A percentile compares a stretch with the other conserved stretches of the same genome.
These are phyloP conservation scores for Pleurozium schreberi DNA, from an alignment of 225 moss, liverwort and hornwort genomes.

Conservation along the genomic window DNA sequence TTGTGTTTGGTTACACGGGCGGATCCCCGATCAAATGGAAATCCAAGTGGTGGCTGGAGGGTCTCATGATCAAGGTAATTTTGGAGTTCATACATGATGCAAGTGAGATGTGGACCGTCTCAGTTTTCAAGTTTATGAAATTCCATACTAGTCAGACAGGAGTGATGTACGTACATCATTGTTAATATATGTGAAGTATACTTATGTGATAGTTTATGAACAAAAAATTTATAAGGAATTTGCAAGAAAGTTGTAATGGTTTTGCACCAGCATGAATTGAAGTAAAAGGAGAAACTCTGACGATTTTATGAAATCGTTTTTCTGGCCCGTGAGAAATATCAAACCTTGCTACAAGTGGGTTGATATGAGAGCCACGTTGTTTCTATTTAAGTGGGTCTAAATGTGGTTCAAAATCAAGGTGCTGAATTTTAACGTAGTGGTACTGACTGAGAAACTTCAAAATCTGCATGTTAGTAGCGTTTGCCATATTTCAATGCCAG, in stretches of 20 bases:
- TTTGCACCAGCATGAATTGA: too few relatives aligned
- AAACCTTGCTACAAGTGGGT: neutral
- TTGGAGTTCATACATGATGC: neutral
- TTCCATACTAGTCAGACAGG: neutral
- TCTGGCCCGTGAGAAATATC: neutral
- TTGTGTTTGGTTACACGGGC: slow-evolving; percentile 33
- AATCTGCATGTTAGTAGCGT: too few relatives aligned
- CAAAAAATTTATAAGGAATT: too few relatives aligned
- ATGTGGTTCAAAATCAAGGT: neutral
- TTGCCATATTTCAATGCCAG: neutral
- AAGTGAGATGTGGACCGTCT: neutral
- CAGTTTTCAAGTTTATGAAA: neutral
- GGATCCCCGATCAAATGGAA: slow-evolving; percentile 35
- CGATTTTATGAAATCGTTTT: neutral
- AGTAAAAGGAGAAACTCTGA: neutral
- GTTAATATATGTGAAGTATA: neutral
- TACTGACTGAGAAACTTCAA: neutral
- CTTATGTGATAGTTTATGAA: neutral
- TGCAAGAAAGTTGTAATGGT: neutral
- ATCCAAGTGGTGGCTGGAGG: slow-evolving; percentile 47
- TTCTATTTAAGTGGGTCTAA: neutral
- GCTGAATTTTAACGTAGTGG: neutral
- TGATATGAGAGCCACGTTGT: neutral
- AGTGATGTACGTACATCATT: neutral
- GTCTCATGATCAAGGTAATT: slow-evolving; percentile 28